Evolutionary conservation across 257 asterid species (phyloP), one percentile per base, ranked within the genome.

Genomic region (Salvia hispanica): DNA sequence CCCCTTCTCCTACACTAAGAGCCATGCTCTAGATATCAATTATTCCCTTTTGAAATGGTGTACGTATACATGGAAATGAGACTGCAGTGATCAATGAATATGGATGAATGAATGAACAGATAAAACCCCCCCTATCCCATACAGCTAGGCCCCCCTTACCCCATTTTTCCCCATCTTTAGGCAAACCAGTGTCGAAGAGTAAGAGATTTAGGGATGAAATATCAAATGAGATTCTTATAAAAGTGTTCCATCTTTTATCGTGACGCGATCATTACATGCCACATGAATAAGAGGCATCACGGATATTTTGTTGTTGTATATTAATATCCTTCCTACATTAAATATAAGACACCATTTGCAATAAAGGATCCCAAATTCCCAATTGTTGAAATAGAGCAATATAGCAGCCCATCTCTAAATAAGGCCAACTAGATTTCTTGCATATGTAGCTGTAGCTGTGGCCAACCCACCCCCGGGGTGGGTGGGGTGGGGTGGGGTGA

Each of bases 71-170:
- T 28, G 64, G 59, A 62, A 37, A 72, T 60, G 72, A 77, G 65
- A 67, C 66, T 72, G 72, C 77, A 42, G 64, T 62, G 58, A 77
- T 67, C 77, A 82, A 69, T 74, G 63, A 25, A 25, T 25, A 25
- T 25, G 31, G 31, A 25, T 25, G 31, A 25, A 18, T 18, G 21
- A 72, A 76, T 75, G 75, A 64, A 66, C 51, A 59, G 75, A 72
- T 60, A 72, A 75, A 34, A 15, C 14, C 68, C 73, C 73, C 48
- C 51, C 15, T 57, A 60, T 56, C 84, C 84, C 90, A 84, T 81
- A 51, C 82, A 62, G 72, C 58, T 60, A 69, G 64, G 76, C 78
- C 70, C 68, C 79, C 72, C 31, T 25, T 25, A 25, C 6, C 39
- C 67, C 45, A 40, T 40, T 7, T 59, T 64, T 66, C 43, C 64